Percentiles rank a stretch among this genome's conserved stretches.
Conservation (phyloP, 179 eudicot species). For the Drosera spatulata region DNA sequence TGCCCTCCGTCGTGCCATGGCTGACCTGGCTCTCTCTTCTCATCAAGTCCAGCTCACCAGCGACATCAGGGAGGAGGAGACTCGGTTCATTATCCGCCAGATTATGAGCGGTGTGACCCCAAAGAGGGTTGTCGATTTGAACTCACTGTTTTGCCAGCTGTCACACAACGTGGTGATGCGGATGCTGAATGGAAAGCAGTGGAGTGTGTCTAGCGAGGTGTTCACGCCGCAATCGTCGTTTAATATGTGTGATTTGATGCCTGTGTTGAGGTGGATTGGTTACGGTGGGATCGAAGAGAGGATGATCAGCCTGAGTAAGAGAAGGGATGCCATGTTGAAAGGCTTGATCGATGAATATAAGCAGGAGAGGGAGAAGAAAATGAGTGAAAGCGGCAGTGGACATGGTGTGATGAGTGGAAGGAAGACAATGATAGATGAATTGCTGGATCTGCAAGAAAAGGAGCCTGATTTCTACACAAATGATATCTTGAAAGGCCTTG, state of each 20-base stretch:
- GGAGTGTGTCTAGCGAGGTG: background rate
- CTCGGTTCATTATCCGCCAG: constrained; percentile 1
- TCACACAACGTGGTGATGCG: constrained; percentile 4
- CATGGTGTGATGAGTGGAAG: background rate
- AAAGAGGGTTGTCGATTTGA: background rate
- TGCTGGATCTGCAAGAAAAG: constrained; percentile 2
- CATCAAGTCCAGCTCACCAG: background rate
- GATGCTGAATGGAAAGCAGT: constrained; percentile 2
- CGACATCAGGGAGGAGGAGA: constrained; percentile 5
- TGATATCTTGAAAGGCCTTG: constrained; percentile 5
- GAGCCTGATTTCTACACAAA: constrained; percentile 9
- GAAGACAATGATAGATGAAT: constrained; percentile 5
- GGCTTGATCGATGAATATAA: constrained; percentile 1
- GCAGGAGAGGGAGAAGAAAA: background rate
- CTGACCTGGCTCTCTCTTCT: constrained; percentile 1
- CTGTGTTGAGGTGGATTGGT: constrained; percentile 10
- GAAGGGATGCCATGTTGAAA: background rate
- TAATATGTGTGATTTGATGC: constrained; percentile 1
- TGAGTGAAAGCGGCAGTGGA: background rate
- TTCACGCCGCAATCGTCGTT: background rate
- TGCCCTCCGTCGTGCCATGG: constrained; percentile 1
- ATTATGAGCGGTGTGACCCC: background rate
- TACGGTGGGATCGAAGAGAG: background rate
- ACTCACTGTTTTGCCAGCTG: background rate
- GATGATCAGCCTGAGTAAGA: background rate